Evolutionary conservation across 2,329 filamentous ascomycete genomes (phyloP).

Genomic region (Xylariaceae sp.): DNA sequence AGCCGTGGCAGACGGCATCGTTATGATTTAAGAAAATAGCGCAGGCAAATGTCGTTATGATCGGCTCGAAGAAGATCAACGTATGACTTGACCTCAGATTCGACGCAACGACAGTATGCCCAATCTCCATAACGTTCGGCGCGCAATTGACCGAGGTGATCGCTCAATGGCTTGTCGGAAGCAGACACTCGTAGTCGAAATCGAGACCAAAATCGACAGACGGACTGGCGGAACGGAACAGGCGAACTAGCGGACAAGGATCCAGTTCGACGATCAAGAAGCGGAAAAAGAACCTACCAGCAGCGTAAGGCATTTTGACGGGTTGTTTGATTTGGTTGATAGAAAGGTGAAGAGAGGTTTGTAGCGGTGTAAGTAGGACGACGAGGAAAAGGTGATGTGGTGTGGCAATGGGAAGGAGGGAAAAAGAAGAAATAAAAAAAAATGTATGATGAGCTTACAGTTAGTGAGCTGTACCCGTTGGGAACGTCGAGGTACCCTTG

Average conservation of each 20-base stretch:
- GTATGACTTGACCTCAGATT: neutral
- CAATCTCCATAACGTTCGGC: constrained; percentile 8
- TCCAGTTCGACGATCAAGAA: neutral
- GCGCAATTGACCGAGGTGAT: constrained; percentile 5
- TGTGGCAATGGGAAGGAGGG: constrained; percentile 9
- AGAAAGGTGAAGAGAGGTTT: constrained; percentile 16
- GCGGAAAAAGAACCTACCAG: constrained; percentile 38
- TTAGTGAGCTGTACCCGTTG: neutral
- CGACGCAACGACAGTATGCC: constrained; percentile 1
- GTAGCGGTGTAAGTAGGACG: constrained; percentile 24
- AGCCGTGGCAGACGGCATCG: neutral
- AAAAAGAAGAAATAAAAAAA: constrained; percentile 20
- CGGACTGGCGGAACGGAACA: too few relatives aligned
- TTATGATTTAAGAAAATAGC: constrained; percentile 26
- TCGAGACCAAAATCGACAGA: neutral
- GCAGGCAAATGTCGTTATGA: constrained; percentile 19
- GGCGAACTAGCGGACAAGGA: neutral
- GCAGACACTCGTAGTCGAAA: constrained; percentile 17
- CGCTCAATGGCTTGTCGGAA: constrained; percentile 27
- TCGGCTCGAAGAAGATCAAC: constrained; percentile 14
- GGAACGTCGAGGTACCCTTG: neutral
- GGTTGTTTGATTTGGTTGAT: constrained; percentile 22
- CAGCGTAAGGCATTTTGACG: constrained; percentile 40
- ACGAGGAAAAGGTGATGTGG: constrained; percentile 5
- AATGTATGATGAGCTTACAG: neutral